These are phyloP conservation scores for Vaccinium macrocarpon DNA, from an alignment of 148 eudicot genomes.

Conservation along the genomic window DNA sequence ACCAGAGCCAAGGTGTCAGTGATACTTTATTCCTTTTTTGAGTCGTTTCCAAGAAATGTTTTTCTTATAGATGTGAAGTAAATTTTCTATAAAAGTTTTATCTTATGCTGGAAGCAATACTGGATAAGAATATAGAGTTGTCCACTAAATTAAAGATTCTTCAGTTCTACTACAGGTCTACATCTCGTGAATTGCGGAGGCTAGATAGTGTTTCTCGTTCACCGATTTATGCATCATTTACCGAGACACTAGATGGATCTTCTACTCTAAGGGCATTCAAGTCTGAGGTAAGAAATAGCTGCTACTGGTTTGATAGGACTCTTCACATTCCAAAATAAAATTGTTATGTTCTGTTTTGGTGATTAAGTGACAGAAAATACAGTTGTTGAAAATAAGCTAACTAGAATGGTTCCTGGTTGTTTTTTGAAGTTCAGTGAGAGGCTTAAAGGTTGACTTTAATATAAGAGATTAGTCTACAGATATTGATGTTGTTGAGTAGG, in stretches of 20 bases:
- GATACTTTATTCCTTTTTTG: background rate
- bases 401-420: background rate
- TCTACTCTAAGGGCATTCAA: slow-evolving; percentile 89
- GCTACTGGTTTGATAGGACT: background rate
- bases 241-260: slow-evolving; percentile 88
- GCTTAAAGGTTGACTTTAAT: slow-evolving; percentile 3
- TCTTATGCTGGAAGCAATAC: background rate
- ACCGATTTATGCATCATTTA: slow-evolving; percentile 91
- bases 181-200: slow-evolving; percentile 93
- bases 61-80: background rate
- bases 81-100: background rate
- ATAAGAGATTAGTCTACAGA: background rate
- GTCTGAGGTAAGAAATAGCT: slow-evolving; percentile 46
- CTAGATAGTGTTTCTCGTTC: slow-evolving; percentile 98
- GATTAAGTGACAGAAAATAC: background rate
- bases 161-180: slow-evolving; percentile 95
- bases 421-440: background rate
- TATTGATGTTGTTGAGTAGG: background rate
- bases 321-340: background rate
- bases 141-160: slow-evolving; percentile 24
- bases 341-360: background rate
- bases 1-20: background rate
- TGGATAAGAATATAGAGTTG: background rate
- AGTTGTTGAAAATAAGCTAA: background rate
- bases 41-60: background rate